phyloP scores from a whole-genome alignment of 805 yeast genomes.

The Wickerhamiella parazyma region DNA sequence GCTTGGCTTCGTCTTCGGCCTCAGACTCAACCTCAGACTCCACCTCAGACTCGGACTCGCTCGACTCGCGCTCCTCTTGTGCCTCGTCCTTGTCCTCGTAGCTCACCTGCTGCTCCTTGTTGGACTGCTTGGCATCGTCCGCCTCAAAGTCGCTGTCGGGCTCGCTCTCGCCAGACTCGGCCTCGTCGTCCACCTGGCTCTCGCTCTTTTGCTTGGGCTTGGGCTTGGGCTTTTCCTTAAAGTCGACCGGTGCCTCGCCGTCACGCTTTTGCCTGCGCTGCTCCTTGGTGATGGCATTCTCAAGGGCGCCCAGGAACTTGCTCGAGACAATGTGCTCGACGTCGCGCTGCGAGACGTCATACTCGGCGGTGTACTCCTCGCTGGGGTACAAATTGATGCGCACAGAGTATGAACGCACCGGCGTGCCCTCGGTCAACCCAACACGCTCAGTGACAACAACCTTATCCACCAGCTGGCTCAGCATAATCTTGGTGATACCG shows the following conservation, averaged over 20 bases:
- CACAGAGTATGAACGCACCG: slow-evolving; percentile 60
- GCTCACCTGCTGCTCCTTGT: slow-evolving; percentile 35
- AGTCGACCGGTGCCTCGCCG: slow-evolving; percentile 27
- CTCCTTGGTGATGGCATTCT: slow-evolving; percentile 62
- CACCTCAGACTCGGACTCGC: slow-evolving; percentile 30
- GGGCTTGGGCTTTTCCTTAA: slow-evolving; percentile 28
- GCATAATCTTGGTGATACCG: slow-evolving; percentile 66
- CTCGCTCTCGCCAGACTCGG: slow-evolving; percentile 61
- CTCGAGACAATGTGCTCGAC: slow-evolving; percentile 51
- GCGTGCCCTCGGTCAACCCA: slow-evolving; percentile 40
- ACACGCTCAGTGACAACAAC: slow-evolving; percentile 82
- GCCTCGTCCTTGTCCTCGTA: slow-evolving; percentile 20
- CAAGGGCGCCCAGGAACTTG: slow-evolving; percentile 57
- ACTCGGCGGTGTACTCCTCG: slow-evolving; percentile 70
- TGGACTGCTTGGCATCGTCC: slow-evolving; percentile 73
- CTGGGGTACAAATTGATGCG: slow-evolving; percentile 61
- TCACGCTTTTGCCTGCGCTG: slow-evolving; percentile 59
- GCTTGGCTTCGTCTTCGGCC: slow-evolving; percentile 4
- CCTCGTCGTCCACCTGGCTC: slow-evolving; percentile 26
- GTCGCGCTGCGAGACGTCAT: slow-evolving; percentile 71
- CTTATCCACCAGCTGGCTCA: slow-evolving; percentile 79
- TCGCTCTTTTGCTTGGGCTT: slow-evolving; percentile 38
- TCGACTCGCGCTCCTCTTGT: slow-evolving; percentile 29
- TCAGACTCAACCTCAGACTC: slow-evolving; percentile 25
- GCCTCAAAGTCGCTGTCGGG: slow-evolving; percentile 91